Conservation (phyloP, 495 filamentous ascomycete species). For the Pseudevernia furfuracea region DNA sequence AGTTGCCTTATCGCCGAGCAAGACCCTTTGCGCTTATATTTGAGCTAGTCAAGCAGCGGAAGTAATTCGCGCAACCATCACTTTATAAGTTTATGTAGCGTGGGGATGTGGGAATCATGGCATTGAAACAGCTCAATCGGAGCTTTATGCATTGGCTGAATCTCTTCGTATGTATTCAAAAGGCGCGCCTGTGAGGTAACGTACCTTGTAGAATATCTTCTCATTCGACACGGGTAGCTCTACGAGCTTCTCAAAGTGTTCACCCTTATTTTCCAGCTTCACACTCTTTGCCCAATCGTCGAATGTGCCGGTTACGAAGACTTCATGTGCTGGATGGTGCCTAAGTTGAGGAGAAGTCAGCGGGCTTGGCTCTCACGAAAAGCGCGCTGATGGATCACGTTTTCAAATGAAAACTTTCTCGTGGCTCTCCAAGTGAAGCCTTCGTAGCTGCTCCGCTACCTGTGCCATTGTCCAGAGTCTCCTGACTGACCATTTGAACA, state of each 20-base stretch:
- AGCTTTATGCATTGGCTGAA: neutral
- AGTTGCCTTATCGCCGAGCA: conserved; percentile 14
- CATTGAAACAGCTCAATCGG: neutral
- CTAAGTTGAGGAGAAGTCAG: conserved; percentile 35
- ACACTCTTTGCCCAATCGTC: conserved; percentile 86
- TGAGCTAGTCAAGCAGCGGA: conserved; percentile 13
- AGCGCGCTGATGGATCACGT: conserved; percentile 7
- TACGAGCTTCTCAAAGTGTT: conserved; percentile 69
- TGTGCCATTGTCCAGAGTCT: neutral
- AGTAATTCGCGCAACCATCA: conserved; percentile 11
- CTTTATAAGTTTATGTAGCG: neutral
- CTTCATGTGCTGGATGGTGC: conserved; percentile 70
- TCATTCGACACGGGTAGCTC: conserved; percentile 51
- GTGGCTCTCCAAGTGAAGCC: neutral
- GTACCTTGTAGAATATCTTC: conserved; percentile 79
- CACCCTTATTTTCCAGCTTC: conserved; percentile 65
- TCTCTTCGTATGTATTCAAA: neutral
- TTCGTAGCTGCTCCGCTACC: conserved; percentile 1
- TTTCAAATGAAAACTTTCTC: neutral
- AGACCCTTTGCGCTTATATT: conserved; percentile 12
- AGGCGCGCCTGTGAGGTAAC: conserved; percentile 25
- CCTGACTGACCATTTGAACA: conserved; percentile 48
- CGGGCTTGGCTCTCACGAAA: conserved; percentile 7
- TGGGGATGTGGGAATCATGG: neutral
- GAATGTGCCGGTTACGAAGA: conserved; percentile 93